These are phyloP conservation scores for Mucor racemosus DNA, from an alignment of 371 early-diverging fungal genomes.

Conservation along the genomic window DNA sequence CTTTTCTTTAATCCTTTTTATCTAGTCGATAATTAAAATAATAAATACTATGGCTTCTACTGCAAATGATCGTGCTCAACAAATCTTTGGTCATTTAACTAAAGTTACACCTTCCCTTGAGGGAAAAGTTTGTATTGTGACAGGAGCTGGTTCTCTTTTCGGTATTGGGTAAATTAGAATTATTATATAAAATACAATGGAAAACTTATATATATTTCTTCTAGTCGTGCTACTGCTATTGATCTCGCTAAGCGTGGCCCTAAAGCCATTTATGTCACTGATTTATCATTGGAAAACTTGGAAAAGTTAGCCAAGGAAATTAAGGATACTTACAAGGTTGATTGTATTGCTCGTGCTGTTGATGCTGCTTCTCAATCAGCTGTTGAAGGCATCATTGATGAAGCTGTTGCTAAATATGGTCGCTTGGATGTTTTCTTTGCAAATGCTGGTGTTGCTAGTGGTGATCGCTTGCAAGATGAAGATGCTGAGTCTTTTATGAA, in stretches of 20 bases:
- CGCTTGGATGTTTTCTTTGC: slow-evolving; percentile 63
- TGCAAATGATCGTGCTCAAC: slow-evolving; percentile 46
- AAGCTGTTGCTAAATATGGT: slow-evolving; percentile 47
- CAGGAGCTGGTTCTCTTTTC: slow-evolving; percentile 54
- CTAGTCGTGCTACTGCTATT: slow-evolving; percentile 49
- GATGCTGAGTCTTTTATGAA: slow-evolving; percentile 34
- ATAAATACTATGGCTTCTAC: slow-evolving; percentile 16
- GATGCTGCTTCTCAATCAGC: slow-evolving; percentile 51
- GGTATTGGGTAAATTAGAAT: slow-evolving; percentile 53
- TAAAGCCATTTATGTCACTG: slow-evolving; percentile 57
- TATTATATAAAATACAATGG: not conserved
- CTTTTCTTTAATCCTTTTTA: not conserved
- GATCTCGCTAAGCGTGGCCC: slow-evolving; percentile 53
- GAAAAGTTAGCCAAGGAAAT: slow-evolving; percentile 48
- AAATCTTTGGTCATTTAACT: slow-evolving; percentile 44
- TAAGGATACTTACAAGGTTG: slow-evolving; percentile 38
- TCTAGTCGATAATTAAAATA: slow-evolving; percentile 1
- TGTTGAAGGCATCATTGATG: slow-evolving; percentile 41
- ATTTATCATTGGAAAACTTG: slow-evolving; percentile 39
- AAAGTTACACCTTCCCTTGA: slow-evolving; percentile 41
- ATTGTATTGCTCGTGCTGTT: slow-evolving; percentile 45
- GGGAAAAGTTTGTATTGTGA: slow-evolving; percentile 58
- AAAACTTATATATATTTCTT: not conserved
- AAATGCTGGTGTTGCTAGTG: slow-evolving; percentile 51
- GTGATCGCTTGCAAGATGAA: slow-evolving; percentile 26